phyloP scores from a whole-genome alignment of 306 rosid genomes.

The Quercus aquifolioides region DNA sequence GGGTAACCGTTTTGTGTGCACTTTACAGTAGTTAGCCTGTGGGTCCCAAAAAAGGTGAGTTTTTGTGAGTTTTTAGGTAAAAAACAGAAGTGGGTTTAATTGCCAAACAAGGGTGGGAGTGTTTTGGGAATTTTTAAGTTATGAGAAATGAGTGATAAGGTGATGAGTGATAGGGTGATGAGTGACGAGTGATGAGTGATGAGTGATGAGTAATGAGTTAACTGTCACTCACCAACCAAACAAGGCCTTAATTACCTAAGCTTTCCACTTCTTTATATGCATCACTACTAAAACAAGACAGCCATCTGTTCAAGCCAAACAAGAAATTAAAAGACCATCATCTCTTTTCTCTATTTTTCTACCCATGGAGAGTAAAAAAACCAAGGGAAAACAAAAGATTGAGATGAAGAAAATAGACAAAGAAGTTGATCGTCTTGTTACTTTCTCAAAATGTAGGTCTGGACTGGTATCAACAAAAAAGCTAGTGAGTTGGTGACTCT shows the following conservation, averaged over 20 bases:
- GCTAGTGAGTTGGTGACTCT: constrained; percentile 59
- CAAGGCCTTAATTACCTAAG: background rate
- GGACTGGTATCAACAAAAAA: constrained; percentile 46
- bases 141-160: too few relatives aligned
- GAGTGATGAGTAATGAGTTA: too few relatives aligned
- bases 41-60: too few relatives aligned
- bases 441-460: constrained; percentile 53
- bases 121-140: too few relatives aligned
- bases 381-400: constrained; percentile 30
- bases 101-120: too few relatives aligned
- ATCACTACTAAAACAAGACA: background rate
- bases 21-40: fast-evolving
- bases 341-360: background rate
- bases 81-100: too few relatives aligned
- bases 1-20: too few relatives aligned
- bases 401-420: constrained; percentile 45
- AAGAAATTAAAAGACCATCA: background rate
- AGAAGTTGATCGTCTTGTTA: constrained; percentile 32
- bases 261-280: background rate
- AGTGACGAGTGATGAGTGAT: too few relatives aligned
- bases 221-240: too few relatives aligned
- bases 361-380: background rate
- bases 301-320: too few relatives aligned
- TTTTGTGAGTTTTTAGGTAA: too few relatives aligned
- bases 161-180: too few relatives aligned